A percentile compares a stretch with the other conserved stretches of the same genome.
Conservation (phyloP, 164 flowering plant genomes). For the Vitis cinerea region DNA sequence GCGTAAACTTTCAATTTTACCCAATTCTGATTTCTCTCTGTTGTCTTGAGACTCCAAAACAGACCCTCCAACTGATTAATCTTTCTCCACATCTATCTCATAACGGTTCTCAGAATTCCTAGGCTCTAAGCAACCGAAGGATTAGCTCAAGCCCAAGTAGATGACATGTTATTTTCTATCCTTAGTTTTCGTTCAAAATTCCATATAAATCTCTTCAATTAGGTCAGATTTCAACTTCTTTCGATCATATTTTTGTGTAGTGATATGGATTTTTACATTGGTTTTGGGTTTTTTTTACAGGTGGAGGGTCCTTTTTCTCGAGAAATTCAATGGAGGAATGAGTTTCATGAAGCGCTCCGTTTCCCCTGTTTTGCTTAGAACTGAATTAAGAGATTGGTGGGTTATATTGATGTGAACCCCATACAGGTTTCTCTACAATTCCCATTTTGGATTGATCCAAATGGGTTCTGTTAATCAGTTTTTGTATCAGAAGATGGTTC, state of each 20-base stretch:
- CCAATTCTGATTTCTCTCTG: conserved; percentile 1
- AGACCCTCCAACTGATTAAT: conserved; percentile 19
- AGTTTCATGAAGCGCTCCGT: conserved; percentile 19
- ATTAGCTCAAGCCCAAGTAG: conserved; percentile 25
- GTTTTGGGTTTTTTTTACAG: conserved; percentile 14
- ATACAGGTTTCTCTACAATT: conserved; percentile 8
- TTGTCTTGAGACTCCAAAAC: conserved; percentile 1
- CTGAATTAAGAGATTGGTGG: conserved; percentile 21
- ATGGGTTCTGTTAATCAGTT: conserved; percentile 21
- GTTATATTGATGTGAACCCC: conserved; percentile 14
- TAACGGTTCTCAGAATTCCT: conserved; percentile 26
- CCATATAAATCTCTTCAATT: conserved; percentile 19
- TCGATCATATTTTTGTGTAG: conserved; percentile 7
- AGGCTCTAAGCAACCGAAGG: conserved; percentile 21
- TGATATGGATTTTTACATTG: neutral
- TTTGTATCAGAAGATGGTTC: conserved; percentile 20
- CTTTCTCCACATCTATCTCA: neutral
- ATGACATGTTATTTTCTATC: conserved; percentile 46
- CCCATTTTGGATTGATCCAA: conserved; percentile 11
- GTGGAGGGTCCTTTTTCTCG: conserved; percentile 30
- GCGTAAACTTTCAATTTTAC: conserved; percentile 21
- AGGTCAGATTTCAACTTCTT: conserved; percentile 47
- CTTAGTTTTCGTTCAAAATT: conserved; percentile 6
- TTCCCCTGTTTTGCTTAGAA: conserved; percentile 30
- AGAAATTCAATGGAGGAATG: conserved; percentile 25